Percentiles rank a stretch among this genome's conserved stretches.
Evolutionary conservation across 1,284 basidiomycete genomes (phyloP).

Genomic region (Apiotrichum brassicae): DNA sequence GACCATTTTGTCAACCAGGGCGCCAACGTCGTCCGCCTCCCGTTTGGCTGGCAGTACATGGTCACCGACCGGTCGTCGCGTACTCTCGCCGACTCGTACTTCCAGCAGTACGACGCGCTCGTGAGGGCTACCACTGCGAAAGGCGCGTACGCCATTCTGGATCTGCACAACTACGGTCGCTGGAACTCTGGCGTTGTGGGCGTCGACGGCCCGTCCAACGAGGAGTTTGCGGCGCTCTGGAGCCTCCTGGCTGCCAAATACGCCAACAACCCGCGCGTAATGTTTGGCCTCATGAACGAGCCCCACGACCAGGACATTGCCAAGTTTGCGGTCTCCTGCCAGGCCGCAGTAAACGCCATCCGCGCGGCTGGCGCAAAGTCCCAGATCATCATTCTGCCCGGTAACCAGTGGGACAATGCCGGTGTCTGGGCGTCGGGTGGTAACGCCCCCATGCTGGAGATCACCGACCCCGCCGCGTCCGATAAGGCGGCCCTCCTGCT

Average conservation of each 20-base stretch:
- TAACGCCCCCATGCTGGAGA: constrained; percentile 46
- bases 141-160: constrained; percentile 54
- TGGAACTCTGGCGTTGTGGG: constrained; percentile 49
- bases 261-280: constrained; percentile 50
- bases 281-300: constrained; percentile 45
- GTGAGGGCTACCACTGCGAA: constrained; percentile 53
- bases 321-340: constrained; percentile 30
- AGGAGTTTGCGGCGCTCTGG: constrained; percentile 55
- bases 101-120: constrained; percentile 46
- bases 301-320: constrained; percentile 41
- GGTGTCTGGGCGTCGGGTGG: constrained; percentile 42
- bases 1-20: constrained; percentile 50
- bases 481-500: constrained; percentile 52
- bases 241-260: constrained; percentile 54
- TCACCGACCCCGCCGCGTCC: constrained; percentile 55
- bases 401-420: constrained; percentile 36
- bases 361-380: constrained; percentile 40
- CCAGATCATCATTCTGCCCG: constrained; percentile 40
- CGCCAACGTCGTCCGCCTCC: constrained; percentile 44
- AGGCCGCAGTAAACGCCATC: constrained; percentile 44
- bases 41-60: constrained; percentile 56
- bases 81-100: constrained; percentile 50
- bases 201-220: constrained; percentile 56
- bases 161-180: constrained; percentile 48
- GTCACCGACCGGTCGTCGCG: constrained; percentile 47